These are phyloP conservation scores for Cercospora citrullina DNA, from an alignment of 2,329 filamentous ascomycete species.

Conservation along the genomic window DNA sequence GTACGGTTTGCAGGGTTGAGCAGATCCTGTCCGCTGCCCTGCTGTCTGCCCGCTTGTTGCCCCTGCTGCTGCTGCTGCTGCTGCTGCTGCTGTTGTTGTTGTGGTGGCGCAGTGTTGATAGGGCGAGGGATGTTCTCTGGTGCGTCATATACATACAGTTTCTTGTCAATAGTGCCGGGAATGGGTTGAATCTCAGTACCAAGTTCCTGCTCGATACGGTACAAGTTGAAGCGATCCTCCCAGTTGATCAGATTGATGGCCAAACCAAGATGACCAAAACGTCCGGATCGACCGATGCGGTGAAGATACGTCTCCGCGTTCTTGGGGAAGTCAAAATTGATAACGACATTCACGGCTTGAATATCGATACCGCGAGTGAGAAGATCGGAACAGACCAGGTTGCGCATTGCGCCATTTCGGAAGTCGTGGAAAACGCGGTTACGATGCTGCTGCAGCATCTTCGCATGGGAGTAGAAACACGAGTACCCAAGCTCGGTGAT, in stretches of 20 bases:
- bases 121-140: conserved; percentile 93
- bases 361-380: conserved; percentile 99
- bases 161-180: conserved; percentile 91
- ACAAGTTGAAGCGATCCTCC: conserved; percentile 98
- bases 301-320: conserved; percentile 99
- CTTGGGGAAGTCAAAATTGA: conserved; percentile 99
- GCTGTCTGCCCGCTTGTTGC: conserved; percentile 35
- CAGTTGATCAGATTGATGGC: conserved; percentile 99
- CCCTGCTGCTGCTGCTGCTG: too few relatives aligned
- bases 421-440: conserved; percentile 99
- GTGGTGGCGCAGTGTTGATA: conserved; percentile 56
- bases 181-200: conserved; percentile 99
- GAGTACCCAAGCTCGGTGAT: conserved; percentile 99
- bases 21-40: conserved; percentile 39
- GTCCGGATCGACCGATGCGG: conserved; percentile 94
- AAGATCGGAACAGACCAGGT: conserved; percentile 95
- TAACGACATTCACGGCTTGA: conserved; percentile 98
- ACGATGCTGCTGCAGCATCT: conserved; percentile 94
- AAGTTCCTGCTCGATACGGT: conserved; percentile 96
- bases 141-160: conserved; percentile 95
- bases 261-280: conserved; percentile 93
- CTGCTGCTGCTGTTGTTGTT: conserved; percentile 28
- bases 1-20: conserved; percentile 39
- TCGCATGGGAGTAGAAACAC: conserved; percentile 98
- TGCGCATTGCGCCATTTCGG: conserved; percentile 94